Evolutionary conservation across 352 stramenopile species (phyloP).

Genomic region (Pythium rishiriense): DNA sequence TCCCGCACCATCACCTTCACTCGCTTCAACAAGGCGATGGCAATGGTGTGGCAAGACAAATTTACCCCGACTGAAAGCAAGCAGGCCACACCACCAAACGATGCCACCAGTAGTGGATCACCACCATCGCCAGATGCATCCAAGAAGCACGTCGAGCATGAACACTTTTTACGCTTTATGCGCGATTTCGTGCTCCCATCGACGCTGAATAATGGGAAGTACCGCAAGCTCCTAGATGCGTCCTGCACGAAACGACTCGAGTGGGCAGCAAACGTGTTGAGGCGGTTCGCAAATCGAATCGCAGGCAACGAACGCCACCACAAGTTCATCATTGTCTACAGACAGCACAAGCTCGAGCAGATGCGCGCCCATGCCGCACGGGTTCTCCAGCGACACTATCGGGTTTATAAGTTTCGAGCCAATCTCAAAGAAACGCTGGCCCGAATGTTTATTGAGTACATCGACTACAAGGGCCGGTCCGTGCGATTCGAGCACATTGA

Average conservation of each 20-base stretch:
- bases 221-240: constrained; percentile 43
- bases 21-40: constrained; percentile 64
- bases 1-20: constrained; percentile 56
- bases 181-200: constrained; percentile 62
- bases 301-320: constrained; percentile 41
- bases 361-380: constrained; percentile 26
- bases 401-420: constrained; percentile 46
- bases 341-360: constrained; percentile 33
- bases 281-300: constrained; percentile 44
- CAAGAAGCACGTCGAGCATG: constrained; percentile 28
- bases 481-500: constrained; percentile 47
- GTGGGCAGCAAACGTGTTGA: constrained; percentile 48
- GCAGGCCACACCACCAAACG: background rate
- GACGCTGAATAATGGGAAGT: constrained; percentile 58
- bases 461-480: constrained; percentile 45
- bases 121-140: background rate
- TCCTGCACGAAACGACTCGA: constrained; percentile 41
- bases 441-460: constrained; percentile 60
- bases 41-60: constrained; percentile 61
- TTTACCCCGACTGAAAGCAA: constrained; percentile 30
- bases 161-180: constrained; percentile 62
- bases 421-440: constrained; percentile 48
- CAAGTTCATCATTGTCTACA: constrained; percentile 47
- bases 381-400: constrained; percentile 48
- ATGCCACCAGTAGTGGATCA: background rate